These are phyloP conservation scores for Vanrija pseudolonga DNA, from an alignment of 1,284 basidiomycete genomes.

Conservation along the genomic window DNA sequence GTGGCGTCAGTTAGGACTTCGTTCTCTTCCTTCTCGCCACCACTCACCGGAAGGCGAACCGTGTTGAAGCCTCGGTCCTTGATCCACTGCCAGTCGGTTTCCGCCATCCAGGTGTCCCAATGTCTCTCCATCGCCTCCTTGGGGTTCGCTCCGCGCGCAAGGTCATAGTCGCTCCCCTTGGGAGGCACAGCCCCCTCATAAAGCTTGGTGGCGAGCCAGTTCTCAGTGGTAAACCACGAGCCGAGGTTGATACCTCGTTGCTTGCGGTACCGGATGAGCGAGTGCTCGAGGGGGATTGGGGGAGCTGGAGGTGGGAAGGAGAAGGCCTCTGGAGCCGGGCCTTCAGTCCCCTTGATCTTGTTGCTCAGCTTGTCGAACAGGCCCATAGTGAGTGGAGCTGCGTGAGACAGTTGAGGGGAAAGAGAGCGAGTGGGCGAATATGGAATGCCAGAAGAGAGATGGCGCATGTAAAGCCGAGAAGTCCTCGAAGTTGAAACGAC, in stretches of 20 bases:
- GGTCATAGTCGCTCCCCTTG: conserved; percentile 63
- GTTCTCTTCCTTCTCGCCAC: neutral
- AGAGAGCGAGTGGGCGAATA: too few relatives aligned
- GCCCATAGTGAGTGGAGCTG: conserved; percentile 29
- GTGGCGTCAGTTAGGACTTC: neutral
- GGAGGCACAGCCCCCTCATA: conserved; percentile 38
- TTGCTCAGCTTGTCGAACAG: conserved; percentile 43
- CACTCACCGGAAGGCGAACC: conserved; percentile 72
- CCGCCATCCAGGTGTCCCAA: conserved; percentile 75
- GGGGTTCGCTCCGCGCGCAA: conserved; percentile 58
- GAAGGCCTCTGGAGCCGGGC: conserved; percentile 2
- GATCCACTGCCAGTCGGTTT: conserved; percentile 71
- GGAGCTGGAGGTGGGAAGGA: conserved; percentile 8
- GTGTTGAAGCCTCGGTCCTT: conserved; percentile 70
- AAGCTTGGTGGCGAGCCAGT: conserved; percentile 63
- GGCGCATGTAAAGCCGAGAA: too few relatives aligned
- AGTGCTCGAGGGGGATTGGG: conserved; percentile 17
- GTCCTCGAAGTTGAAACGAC: too few relatives aligned
- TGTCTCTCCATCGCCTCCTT: conserved; percentile 66
- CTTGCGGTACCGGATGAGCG: conserved; percentile 62
- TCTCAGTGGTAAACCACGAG: conserved; percentile 66
- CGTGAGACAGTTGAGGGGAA: neutral
- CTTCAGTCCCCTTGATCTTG: conserved; percentile 10
- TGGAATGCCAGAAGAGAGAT: too few relatives aligned
- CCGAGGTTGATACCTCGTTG: conserved; percentile 82